Conservation (phyloP, 345 rosid species). For the Murraya paniculata region DNA sequence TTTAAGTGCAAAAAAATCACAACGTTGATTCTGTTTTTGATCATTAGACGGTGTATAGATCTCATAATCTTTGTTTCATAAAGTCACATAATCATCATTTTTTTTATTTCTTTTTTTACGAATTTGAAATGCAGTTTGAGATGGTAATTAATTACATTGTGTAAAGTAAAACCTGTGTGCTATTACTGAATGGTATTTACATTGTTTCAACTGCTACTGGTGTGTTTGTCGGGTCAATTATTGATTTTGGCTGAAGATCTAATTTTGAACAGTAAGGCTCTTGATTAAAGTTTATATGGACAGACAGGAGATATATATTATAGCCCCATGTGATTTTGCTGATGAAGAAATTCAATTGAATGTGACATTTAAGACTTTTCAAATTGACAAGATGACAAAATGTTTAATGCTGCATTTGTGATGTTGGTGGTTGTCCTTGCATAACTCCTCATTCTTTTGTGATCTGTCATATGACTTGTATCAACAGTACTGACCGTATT, state of each 20-base stretch:
- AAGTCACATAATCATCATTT: background rate
- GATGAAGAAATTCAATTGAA: background rate
- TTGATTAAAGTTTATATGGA: background rate
- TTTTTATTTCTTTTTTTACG: background rate
- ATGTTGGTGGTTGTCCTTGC: background rate
- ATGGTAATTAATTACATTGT: background rate
- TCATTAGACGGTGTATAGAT: background rate
- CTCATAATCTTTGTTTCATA: background rate
- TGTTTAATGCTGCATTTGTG: conserved; percentile 3
- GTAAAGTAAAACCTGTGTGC: too few species aligned
- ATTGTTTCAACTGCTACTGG: conserved; percentile 6
- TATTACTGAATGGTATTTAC: background rate
- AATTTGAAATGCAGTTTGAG: background rate
- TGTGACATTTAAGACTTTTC: background rate
- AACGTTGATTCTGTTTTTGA: background rate
- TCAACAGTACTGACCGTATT: background rate
- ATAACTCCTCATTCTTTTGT: background rate
- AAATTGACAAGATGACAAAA: conserved; percentile 1
- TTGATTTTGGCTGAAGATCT: conserved; percentile 10
- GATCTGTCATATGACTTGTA: background rate
- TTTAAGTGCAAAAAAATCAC: background rate
- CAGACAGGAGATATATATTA: background rate
- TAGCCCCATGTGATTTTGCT: background rate
- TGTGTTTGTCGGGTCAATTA: background rate
- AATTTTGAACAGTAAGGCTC: background rate